Conservation (phyloP, 2,329 filamentous ascomycete genomes). For the Pestalotiopsis sp. region DNA sequence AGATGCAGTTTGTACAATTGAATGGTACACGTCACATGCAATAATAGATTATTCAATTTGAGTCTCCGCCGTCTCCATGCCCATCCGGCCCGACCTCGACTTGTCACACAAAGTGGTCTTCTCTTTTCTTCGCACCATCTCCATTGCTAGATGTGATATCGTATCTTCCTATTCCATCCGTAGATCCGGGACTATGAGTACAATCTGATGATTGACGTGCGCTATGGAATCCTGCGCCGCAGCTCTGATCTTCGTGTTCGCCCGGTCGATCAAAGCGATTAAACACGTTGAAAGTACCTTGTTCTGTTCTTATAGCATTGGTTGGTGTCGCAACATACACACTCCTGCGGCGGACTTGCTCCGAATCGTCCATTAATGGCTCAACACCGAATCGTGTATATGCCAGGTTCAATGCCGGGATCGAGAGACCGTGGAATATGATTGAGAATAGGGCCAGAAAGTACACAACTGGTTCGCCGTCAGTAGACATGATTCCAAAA, state of each 20-base stretch:
- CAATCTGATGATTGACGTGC: background rate
- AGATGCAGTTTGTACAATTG: too few species aligned
- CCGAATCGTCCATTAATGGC: constrained; percentile 46
- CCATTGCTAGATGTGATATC: background rate
- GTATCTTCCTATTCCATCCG: background rate
- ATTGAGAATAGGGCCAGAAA: constrained; percentile 46
- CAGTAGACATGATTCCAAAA: background rate
- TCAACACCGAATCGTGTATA: constrained; percentile 41
- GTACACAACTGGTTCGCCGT: constrained; percentile 35
- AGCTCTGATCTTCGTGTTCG: background rate
- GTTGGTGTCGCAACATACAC: constrained; percentile 37
- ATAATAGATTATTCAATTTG: too few species aligned
- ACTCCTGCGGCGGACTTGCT: constrained; percentile 40
- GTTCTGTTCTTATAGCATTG: constrained; percentile 42
- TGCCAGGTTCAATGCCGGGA: constrained; percentile 43
- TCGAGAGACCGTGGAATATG: constrained; percentile 50
- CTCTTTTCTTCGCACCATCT: too few species aligned
- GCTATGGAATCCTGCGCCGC: background rate
- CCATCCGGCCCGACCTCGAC: too few species aligned
- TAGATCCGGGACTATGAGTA: background rate
- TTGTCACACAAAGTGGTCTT: too few species aligned
- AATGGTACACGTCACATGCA: too few species aligned
- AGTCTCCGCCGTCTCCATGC: too few species aligned
- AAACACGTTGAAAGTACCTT: constrained; percentile 45
- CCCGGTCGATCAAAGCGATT: constrained; percentile 43